These are phyloP conservation scores for Actinomucor elegans DNA, from an alignment of 371 early-diverging fungal species.

Conservation along the genomic window DNA sequence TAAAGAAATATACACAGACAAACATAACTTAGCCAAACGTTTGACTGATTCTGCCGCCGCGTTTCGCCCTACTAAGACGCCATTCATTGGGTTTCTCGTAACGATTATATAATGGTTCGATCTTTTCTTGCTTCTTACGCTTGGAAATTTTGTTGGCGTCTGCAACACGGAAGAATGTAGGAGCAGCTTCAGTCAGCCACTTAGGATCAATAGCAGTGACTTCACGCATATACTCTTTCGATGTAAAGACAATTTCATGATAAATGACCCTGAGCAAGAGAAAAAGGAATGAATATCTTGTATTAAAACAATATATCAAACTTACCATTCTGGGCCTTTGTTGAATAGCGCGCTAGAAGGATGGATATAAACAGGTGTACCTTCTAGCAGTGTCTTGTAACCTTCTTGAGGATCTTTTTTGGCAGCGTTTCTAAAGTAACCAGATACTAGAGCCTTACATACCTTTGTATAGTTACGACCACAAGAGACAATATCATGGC, in stretches of 20 bases:
- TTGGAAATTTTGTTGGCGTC: conserved; percentile 91
- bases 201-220: conserved; percentile 95
- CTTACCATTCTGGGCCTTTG: conserved; percentile 91
- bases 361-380: conserved; percentile 96
- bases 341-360: conserved; percentile 94
- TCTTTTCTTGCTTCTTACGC: conserved; percentile 89
- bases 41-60: conserved; percentile 75
- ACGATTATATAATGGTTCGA: conserved; percentile 92
- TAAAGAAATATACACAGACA: conserved; percentile 7
- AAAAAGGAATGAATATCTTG: background rate
- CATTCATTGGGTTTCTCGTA: conserved; percentile 90
- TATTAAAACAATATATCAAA: background rate
- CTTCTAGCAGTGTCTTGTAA: conserved; percentile 95
- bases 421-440: conserved; percentile 95
- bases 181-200: conserved; percentile 97
- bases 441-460: conserved; percentile 86
- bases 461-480: conserved; percentile 91
- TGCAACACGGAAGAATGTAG: conserved; percentile 92
- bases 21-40: conserved; percentile 60
- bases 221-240: conserved; percentile 98
- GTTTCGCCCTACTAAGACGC: conserved; percentile 80
- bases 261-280: conserved; percentile 81
- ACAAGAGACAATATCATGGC: conserved; percentile 92
- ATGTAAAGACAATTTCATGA: conserved; percentile 95
- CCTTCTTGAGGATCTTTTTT: conserved; percentile 97